phyloP scores from a whole-genome alignment of 352 stramenopile species.

The Globisporangium megalacanthum region DNA sequence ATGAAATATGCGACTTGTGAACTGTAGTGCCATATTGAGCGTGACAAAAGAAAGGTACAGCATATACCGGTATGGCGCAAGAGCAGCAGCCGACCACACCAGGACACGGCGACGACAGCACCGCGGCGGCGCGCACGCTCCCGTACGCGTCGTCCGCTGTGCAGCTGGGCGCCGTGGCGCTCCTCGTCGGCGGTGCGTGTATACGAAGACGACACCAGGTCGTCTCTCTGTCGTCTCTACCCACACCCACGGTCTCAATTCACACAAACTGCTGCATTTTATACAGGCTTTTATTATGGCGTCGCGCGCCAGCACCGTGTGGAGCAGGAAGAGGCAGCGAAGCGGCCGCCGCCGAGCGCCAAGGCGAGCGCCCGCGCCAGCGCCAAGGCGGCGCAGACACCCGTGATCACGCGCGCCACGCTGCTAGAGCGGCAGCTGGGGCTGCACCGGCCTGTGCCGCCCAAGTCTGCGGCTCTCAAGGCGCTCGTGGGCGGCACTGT shows the following conservation, averaged over 20 bases:
- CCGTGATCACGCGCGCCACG: conserved; percentile 19
- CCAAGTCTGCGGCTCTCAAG: conserved; percentile 32
- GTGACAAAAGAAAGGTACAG: too few relatives aligned
- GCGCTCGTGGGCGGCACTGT: conserved; percentile 45
- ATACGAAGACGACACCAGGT: too few relatives aligned
- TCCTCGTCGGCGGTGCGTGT: conserved; percentile 38
- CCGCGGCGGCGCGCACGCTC: conserved; percentile 2
- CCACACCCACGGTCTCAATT: too few relatives aligned
- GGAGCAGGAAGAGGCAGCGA: conserved; percentile 31
- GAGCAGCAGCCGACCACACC: background rate
- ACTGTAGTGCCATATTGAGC: too few relatives aligned
- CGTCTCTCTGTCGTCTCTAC: too few relatives aligned
- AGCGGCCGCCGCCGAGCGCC: conserved; percentile 4
- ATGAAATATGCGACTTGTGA: too few relatives aligned
- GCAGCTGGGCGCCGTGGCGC: conserved; percentile 27
- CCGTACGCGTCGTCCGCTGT: conserved; percentile 24
- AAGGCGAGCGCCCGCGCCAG: conserved; percentile 13
- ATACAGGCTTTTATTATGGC: conserved; percentile 58
- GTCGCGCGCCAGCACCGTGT: conserved; percentile 36
- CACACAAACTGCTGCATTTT: too few relatives aligned
- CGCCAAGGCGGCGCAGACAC: conserved; percentile 3
- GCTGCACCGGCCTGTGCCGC: conserved; percentile 29
- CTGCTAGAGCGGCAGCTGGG: conserved; percentile 35
- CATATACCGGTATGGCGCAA: too few relatives aligned
- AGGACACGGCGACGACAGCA: too few relatives aligned